Evolutionary conservation across 2,329 filamentous ascomycete species (phyloP).

Genomic region (Paraphaeosphaeria sporulosa): DNA sequence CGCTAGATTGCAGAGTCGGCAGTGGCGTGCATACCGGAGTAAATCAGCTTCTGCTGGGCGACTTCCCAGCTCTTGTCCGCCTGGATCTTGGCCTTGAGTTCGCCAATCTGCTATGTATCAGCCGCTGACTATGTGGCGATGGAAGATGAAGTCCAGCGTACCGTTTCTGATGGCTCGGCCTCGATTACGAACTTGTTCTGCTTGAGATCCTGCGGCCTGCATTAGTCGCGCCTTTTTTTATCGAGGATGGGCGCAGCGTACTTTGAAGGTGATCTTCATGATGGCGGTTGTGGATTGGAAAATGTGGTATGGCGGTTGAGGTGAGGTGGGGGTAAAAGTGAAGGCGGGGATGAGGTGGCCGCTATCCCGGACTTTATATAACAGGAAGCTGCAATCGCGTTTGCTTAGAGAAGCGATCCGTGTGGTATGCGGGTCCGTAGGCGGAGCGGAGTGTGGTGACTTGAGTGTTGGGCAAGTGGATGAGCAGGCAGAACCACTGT

Average conservation of each 20-base stretch:
- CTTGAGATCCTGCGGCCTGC: constrained; percentile 80
- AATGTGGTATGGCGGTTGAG: constrained; percentile 19
- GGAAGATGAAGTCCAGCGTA: constrained; percentile 55
- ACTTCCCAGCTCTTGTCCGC: constrained; percentile 94
- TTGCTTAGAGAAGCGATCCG: constrained; percentile 8
- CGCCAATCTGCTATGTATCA: constrained; percentile 70
- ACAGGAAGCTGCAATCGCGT: constrained; percentile 6
- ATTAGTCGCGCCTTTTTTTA: constrained; percentile 25
- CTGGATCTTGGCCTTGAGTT: constrained; percentile 91
- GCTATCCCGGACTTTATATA: constrained; percentile 12
- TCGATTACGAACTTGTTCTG: constrained; percentile 98
- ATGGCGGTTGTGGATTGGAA: constrained; percentile 32
- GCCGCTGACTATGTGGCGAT: constrained; percentile 23
- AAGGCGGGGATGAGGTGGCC: constrained; percentile 31
- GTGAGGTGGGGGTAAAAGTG: constrained; percentile 30
- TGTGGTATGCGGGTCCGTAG: constrained; percentile 15
- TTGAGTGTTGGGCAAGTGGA: constrained; percentile 19
- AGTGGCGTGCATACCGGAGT: constrained; percentile 74
- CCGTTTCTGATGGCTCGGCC: constrained; percentile 89
- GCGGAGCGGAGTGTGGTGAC: background rate
- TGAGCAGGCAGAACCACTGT: constrained; percentile 29
- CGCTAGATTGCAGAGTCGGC: constrained; percentile 20
- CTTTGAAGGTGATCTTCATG: constrained; percentile 79
- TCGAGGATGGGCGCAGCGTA: constrained; percentile 40
- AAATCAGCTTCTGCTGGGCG: constrained; percentile 93